These are phyloP conservation scores for Camelina laxa DNA, from an alignment of 345 rosid species.

Conservation along the genomic window DNA sequence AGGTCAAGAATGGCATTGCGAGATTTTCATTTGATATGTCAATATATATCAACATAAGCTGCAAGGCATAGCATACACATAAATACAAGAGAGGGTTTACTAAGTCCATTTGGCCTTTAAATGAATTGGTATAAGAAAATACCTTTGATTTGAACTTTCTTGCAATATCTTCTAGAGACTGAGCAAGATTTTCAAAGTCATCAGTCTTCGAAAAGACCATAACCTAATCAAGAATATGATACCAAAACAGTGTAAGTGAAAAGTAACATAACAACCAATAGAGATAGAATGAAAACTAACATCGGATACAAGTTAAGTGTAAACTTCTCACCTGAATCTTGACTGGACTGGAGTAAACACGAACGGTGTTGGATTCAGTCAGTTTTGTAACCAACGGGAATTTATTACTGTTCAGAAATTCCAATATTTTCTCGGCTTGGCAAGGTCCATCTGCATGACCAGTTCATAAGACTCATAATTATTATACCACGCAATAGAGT, in stretches of 20 bases:
- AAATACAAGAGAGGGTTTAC: conserved; percentile 19
- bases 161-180: conserved; percentile 74
- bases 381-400: conserved; percentile 80
- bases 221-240: conserved; percentile 55
- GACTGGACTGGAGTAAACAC: conserved; percentile 74
- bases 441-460: conserved; percentile 67
- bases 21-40: conserved; percentile 74
- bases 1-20: conserved; percentile 89
- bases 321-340: conserved; percentile 72
- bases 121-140: conserved; percentile 17
- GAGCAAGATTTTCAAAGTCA: conserved; percentile 59
- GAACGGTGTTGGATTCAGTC: conserved; percentile 69
- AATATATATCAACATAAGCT: conserved; percentile 77
- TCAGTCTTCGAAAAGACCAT: conserved; percentile 65
- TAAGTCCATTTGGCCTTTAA: not conserved
- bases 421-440: conserved; percentile 58
- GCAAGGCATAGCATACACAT: conserved; percentile 41
- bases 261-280: conserved; percentile 8
- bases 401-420: conserved; percentile 75
- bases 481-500: not conserved
- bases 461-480: conserved; percentile 3
- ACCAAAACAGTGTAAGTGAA: conserved; percentile 46
- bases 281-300: not conserved
- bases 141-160: conserved; percentile 81
- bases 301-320: not conserved